These are phyloP conservation scores for Allantophomopsis cytisporea DNA, from an alignment of 2,329 filamentous ascomycete species.

Conservation along the genomic window DNA sequence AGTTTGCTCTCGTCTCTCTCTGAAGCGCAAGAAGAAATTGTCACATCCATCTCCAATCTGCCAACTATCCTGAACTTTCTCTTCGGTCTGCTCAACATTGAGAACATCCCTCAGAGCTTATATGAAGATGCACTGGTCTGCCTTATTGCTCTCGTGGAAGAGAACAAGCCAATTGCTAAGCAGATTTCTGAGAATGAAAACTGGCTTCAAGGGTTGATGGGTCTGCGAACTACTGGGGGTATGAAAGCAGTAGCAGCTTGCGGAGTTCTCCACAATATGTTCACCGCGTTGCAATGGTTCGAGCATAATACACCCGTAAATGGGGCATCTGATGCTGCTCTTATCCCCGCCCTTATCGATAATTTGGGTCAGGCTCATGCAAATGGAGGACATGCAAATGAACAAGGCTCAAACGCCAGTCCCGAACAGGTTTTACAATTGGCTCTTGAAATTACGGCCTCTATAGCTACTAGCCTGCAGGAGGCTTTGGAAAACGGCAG, in stretches of 20 bases:
- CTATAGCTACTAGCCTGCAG: slow-evolving; percentile 47
- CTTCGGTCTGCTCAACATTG: slow-evolving; percentile 32
- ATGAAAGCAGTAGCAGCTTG: slow-evolving; percentile 41
- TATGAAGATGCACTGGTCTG: slow-evolving; percentile 35
- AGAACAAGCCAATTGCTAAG: slow-evolving; percentile 38
- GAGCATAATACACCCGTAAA: slow-evolving; percentile 33
- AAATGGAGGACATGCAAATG: slow-evolving; percentile 8
- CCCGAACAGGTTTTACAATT: slow-evolving; percentile 21
- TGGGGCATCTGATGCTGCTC: slow-evolving; percentile 33
- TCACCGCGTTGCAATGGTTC: slow-evolving; percentile 36
- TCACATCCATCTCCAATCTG: slow-evolving; percentile 36
- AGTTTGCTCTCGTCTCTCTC: slow-evolving; percentile 38
- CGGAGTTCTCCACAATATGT: slow-evolving; percentile 49
- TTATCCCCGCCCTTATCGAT: slow-evolving; percentile 29
- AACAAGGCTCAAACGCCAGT: slow-evolving; percentile 6
- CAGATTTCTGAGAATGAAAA: slow-evolving; percentile 35
- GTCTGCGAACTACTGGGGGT: slow-evolving; percentile 31
- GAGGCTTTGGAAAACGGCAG: slow-evolving; percentile 32
- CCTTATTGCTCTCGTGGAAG: slow-evolving; percentile 44
- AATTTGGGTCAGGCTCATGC: slow-evolving; percentile 12
- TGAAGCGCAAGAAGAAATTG: slow-evolving; percentile 46
- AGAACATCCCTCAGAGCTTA: slow-evolving; percentile 22
- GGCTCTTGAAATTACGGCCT: slow-evolving; percentile 48
- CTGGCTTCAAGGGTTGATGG: slow-evolving; percentile 34
- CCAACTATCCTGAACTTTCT: slow-evolving; percentile 36